Evolutionary conservation across 2,329 filamentous ascomycete species (phyloP).

Genomic region (Claviceps citrina): DNA sequence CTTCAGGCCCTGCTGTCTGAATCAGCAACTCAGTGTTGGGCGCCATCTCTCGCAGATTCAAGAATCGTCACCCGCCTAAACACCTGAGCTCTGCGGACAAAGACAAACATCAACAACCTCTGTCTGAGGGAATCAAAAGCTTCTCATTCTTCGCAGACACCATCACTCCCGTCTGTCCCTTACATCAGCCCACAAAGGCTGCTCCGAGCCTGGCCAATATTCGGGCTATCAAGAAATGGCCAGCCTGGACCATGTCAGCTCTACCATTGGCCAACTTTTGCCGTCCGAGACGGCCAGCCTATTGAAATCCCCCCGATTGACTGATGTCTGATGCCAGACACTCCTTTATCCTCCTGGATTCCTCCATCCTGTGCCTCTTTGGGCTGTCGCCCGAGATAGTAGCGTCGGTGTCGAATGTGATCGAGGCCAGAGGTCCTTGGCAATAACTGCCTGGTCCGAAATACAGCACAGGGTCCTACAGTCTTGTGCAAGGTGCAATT

Average conservation of each 20-base stretch:
- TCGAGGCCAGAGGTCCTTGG: slow-evolving; percentile 2
- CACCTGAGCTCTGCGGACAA: not conserved
- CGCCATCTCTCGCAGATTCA: not conserved
- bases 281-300: not conserved
- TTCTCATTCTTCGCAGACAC: not conserved
- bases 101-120: no score
- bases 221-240: not conserved
- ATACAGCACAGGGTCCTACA: not conserved
- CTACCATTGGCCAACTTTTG: not conserved
- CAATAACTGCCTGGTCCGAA: not conserved
- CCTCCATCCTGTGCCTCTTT: no score
- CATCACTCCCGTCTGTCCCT: not conserved
- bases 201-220: not conserved
- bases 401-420: not conserved
- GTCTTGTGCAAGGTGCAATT: not conserved
- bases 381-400: slow-evolving; percentile 1
- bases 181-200: not conserved
- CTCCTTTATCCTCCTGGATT: not conserved
- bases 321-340: not conserved
- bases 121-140: no score
- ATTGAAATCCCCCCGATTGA: not conserved
- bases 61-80: not conserved
- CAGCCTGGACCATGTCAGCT: not conserved
- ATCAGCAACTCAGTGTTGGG: not conserved
- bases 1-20: not conserved